Evolutionary conservation across 371 early-diverging fungal genomes (phyloP).

Genomic region (Mortierella polycephala): DNA sequence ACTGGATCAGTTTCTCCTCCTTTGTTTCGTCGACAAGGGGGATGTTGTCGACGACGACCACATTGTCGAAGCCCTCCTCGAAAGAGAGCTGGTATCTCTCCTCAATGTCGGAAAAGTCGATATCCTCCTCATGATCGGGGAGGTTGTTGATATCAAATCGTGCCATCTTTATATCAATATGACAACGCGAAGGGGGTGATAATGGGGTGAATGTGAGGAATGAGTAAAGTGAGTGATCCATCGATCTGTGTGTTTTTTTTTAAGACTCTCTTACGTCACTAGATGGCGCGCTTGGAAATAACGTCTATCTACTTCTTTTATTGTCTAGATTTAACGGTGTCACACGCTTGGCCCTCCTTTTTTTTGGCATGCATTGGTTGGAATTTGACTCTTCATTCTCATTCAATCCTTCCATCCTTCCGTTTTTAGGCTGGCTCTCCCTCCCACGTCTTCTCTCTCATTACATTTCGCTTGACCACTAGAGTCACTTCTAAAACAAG

Average conservation of each 20-base stretch:
- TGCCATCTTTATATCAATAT: slow-evolving; percentile 22
- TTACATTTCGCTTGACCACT: too few relatives aligned
- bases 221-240: not conserved
- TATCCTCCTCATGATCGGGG: slow-evolving; percentile 72
- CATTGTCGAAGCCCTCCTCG: slow-evolving; percentile 83
- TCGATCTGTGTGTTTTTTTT: not conserved
- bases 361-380: too few relatives aligned
- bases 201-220: not conserved
- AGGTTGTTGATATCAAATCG: slow-evolving; percentile 65
- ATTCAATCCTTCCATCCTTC: too few relatives aligned
- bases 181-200: not conserved
- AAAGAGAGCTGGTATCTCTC: slow-evolving; percentile 75
- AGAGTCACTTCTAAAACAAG: too few relatives aligned
- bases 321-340: too few relatives aligned
- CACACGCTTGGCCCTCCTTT: too few relatives aligned
- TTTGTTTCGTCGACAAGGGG: slow-evolving; percentile 92
- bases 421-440: too few relatives aligned
- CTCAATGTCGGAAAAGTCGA: slow-evolving; percentile 94
- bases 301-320: too few relatives aligned
- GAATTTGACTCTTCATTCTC: too few relatives aligned
- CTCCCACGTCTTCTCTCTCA: too few relatives aligned
- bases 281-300: too few relatives aligned
- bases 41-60: slow-evolving; percentile 92
- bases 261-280: not conserved
- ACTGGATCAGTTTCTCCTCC: slow-evolving; percentile 83